phyloP scores from a whole-genome alignment of 345 rosid species.

The Hevea brasiliensis region DNA sequence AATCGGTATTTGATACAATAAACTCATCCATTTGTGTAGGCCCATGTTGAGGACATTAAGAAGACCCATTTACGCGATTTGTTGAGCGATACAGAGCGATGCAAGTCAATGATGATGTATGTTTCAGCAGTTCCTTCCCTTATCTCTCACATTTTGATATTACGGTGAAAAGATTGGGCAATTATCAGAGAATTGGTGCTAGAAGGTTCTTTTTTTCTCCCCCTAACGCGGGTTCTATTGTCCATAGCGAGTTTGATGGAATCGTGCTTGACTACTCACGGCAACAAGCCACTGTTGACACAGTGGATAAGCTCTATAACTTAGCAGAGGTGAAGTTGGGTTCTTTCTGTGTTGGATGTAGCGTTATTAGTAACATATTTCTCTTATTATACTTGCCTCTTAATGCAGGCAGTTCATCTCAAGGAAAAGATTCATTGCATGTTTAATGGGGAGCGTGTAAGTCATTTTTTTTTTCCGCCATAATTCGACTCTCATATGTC shows the following conservation, averaged over 20 bases:
- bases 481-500: background rate
- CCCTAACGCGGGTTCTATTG: background rate
- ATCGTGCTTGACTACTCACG: constrained; percentile 75
- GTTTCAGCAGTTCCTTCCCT: constrained; percentile 8
- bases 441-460: constrained; percentile 85
- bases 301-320: constrained; percentile 61
- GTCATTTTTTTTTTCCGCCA: constrained; percentile 17
- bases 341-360: background rate
- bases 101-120: constrained; percentile 78
- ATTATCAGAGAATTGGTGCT: too few species aligned
- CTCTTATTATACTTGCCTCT: background rate
- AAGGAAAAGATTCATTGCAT: constrained; percentile 69
- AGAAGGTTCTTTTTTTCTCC: background rate
- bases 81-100: constrained; percentile 64
- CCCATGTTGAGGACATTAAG: constrained; percentile 68
- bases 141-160: too few species aligned
- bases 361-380: background rate
- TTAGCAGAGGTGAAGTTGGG: constrained; percentile 67
- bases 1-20: background rate
- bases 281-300: constrained; percentile 66
- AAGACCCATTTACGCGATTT: constrained; percentile 80
- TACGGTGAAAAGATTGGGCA: background rate
- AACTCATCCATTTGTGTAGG: constrained; percentile 28
- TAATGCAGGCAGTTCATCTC: constrained; percentile 66
- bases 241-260: constrained; percentile 70